Conservation (phyloP, 768 basidiomycete species). For the Lactarius trivialis region DNA sequence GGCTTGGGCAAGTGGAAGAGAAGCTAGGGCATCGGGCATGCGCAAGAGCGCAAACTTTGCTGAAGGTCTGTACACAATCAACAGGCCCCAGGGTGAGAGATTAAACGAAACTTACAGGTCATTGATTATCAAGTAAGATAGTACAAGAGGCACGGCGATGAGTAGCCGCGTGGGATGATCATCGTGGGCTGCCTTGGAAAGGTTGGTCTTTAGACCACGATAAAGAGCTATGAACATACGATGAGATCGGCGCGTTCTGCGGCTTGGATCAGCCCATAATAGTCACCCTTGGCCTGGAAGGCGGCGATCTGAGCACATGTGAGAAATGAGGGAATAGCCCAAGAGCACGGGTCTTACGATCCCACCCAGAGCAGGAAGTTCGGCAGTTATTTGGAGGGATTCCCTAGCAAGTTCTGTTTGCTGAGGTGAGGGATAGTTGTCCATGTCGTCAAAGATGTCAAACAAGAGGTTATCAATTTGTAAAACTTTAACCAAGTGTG, state of each 20-base stretch:
- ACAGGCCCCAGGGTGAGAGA: not conserved
- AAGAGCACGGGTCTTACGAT: constrained; percentile 2
- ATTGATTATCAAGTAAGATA: constrained; percentile 59
- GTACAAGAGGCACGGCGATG: constrained; percentile 51
- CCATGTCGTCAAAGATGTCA: constrained; percentile 27
- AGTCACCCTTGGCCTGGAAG: constrained; percentile 40
- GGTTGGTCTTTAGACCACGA: not conserved
- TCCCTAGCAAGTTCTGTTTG: constrained; percentile 29
- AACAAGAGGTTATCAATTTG: not conserved
- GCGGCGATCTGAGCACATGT: constrained; percentile 25
- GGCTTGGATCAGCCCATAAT: constrained; percentile 36
- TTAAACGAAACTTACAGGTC: constrained; percentile 43
- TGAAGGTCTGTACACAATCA: constrained; percentile 40
- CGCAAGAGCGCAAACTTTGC: constrained; percentile 54
- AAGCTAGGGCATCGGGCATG: constrained; percentile 42
- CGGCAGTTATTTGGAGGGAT: constrained; percentile 31
- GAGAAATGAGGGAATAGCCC: not conserved
- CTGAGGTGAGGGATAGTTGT: constrained; percentile 59
- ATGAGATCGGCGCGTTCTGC: constrained; percentile 51
- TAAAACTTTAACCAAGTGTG: no score
- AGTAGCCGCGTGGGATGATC: constrained; percentile 34
- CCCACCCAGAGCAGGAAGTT: constrained; percentile 16
- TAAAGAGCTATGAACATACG: constrained; percentile 33
- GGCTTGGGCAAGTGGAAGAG: constrained; percentile 41
- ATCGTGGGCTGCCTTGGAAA: constrained; percentile 25